Evolutionary conservation across 2,329 filamentous ascomycete genomes (phyloP), one percentile per base, ranked within the genome.

Genomic region (Stachybotrys chlorohalonatus): DNA sequence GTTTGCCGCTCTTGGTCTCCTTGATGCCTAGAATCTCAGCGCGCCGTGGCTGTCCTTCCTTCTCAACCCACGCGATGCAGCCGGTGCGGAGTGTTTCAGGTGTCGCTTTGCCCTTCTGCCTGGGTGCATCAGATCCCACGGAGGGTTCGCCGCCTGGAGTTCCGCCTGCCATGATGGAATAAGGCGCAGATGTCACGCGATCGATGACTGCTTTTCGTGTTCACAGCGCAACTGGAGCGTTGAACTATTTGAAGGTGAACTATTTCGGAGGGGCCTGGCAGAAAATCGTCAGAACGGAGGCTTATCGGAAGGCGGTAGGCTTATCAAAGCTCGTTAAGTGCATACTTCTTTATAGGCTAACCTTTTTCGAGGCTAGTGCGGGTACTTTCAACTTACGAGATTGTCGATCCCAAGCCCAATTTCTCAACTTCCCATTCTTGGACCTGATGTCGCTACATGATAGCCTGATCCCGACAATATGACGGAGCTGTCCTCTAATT

Each of bases 21-120:
- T 89, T 87, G 63, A 97, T 95, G 56, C 90, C 94, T n/a, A 99
- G 76, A 59, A 99, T 96, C 70, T 99, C 94, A 63, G 94, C 94
- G 74, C 94, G 91, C 63, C 94, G 86, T 58, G 88, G 81, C 65
- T 92, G 85, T 57, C 90, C 90, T 70, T 96, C 91, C 59, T 84
- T 84, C 55, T 75, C 72, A 48, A 84, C 81, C 75, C 79, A 78
- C 24, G 81, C 81, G 55, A 84, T 84, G 68, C 81, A 84, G 49
- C 81, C 81, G 9, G 78, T 73, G 53, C 75, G 75, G 62, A 97
- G 79, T 32, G 91, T 93, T 63, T 90, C 87, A 58, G 94, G 76
- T 42, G 91, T 96, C 62, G 92, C 91, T 66, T 85, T 86, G 54
- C 91, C 87, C 68, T 86, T 95, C 70, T 93, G 75, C 49, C 79